Base-by-base conservation (phyloP, 306 rosid species). In the Psophocarpus tetragonolobus region DNA sequence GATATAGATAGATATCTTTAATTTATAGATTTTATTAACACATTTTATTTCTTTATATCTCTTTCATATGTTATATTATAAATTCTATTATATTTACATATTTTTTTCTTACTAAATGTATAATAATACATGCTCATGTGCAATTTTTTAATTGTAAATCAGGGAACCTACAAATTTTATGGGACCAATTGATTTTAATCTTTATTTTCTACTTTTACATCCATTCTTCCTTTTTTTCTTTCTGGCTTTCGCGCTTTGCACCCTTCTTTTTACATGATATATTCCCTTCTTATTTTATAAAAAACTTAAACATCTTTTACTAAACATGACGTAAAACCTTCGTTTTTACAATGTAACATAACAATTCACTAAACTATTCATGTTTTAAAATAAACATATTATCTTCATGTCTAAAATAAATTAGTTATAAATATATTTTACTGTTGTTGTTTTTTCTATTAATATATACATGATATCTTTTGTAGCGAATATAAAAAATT, bases 401-500 rank as follows among this genome's bases (percentile, higher is more conserved):
- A 26, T 33, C 45, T 81, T 82, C 67, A 61, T 33, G 36, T 42
- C 29, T 41, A 72, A 69, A 45, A 9, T 42, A 80, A 39, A 38
- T 80, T 77, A 60, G 24, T 20, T 36, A 35, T 64, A 4, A 4
- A 56, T 10, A 56, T 57, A 62, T 41, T 30, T 32, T 54, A n/a
- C n/a, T n/a, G n/a, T n/a, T n/a, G n/a, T n/a, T n/a, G n/a, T n/a
- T n/a, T n/a, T n/a, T n/a, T n/a, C n/a, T n/a, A n/a, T n/a, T n/a
- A n/a, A n/a, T n/a, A n/a, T n/a, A n/a, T n/a, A n/a, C n/a, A n/a
- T n/a, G n/a, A n/a, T 62, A 20, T 48, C 30, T 73, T 77, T 50
- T 88, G 85, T 88, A 94, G 98, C 61, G 96, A 94, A 88, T 94
- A 92, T 77, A 85, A 89, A 85, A 87, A 91, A 70, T 90, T 85